Evolutionary conservation across 352 stramenopile species (phyloP).

Genomic region (Globisporangium nagaii): DNA sequence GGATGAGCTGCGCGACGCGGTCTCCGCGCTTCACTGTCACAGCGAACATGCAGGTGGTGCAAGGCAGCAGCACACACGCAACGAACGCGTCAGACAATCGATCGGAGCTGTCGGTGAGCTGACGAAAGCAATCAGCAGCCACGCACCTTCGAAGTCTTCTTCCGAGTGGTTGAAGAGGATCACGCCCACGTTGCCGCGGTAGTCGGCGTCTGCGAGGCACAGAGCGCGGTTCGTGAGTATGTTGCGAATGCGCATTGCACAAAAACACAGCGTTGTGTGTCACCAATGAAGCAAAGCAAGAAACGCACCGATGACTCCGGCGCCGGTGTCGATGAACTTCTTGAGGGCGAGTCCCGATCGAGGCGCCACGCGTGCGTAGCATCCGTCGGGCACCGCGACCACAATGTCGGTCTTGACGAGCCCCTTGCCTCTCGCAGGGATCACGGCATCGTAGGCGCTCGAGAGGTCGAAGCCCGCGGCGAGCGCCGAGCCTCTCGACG

Average conservation of each 20-base stretch:
- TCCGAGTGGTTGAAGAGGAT: conserved; percentile 98
- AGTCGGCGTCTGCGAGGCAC: conserved; percentile 88
- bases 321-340: conserved; percentile 97
- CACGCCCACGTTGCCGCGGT: conserved; percentile 97
- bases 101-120: background rate
- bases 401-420: conserved; percentile 97
- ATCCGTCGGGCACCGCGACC: conserved; percentile 92
- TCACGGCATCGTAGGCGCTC: conserved; percentile 80
- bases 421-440: conserved; percentile 89
- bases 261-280: too few relatives aligned
- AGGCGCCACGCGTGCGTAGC: conserved; percentile 89
- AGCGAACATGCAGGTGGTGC: background rate
- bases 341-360: conserved; percentile 95
- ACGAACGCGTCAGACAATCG: background rate
- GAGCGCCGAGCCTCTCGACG: conserved; percentile 64
- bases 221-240: background rate
- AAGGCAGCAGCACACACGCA: background rate
- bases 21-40: conserved; percentile 89
- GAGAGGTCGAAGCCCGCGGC: conserved; percentile 83
- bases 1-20: conserved; percentile 97
- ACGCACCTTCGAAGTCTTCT: conserved; percentile 85
- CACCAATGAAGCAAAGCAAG: background rate
- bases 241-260: background rate
- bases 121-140: background rate
- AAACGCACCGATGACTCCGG: conserved; percentile 91